Base-by-base conservation (phyloP, 1,139 yeast genomes). In the Arxiozyma bovina region DNA sequence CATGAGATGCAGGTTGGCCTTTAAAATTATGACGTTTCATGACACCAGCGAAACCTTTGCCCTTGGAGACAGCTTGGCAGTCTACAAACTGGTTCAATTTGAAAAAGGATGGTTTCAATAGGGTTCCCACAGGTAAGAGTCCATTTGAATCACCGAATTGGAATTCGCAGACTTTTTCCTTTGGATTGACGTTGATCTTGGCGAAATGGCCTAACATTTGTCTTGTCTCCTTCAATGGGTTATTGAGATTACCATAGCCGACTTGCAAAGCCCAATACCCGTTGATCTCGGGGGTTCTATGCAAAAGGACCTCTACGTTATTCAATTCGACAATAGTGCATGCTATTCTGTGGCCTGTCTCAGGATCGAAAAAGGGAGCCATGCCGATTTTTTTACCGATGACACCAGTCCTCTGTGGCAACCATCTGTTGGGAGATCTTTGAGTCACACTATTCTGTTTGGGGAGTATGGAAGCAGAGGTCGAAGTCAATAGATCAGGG, bases 11-110 rank as follows among this genome's bases (percentile, higher is more conserved):
- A 51, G 82, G 80, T 70, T 88, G 81, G 77, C 99, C 99, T 53
- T 76, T 76, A 74, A 93, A 93, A n/a, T 89, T 87, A 77, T 87
- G 87, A 74, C 96, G 83, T 71, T 93, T 93, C 96, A 93, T 93
- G 22, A 93, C 99, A 81, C 99, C 99, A 22, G 93, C 90, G 70
- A 89, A 89, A 18, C 99, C 99, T 73, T 94, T 93, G 74, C 99
- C 99, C 71, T 90, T 93, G 50, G 94, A 78, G 22, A 79, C 77
- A 17, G 91, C 86, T 65, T 83, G 78, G 52, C 88, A 75, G 68
- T 93, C 99, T 30, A 93, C 93, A 58, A 75, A 78, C 69, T 89
- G 95, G 27, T 98, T 99, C 21, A 76, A 78, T 54, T 82, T 78
- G 70, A 93, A 91, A 70, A 85, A 93, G 65, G 88, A 90, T 0